phyloP scores from a whole-genome alignment of 768 basidiomycete species.

The Sporobolomyces roseus region DNA sequence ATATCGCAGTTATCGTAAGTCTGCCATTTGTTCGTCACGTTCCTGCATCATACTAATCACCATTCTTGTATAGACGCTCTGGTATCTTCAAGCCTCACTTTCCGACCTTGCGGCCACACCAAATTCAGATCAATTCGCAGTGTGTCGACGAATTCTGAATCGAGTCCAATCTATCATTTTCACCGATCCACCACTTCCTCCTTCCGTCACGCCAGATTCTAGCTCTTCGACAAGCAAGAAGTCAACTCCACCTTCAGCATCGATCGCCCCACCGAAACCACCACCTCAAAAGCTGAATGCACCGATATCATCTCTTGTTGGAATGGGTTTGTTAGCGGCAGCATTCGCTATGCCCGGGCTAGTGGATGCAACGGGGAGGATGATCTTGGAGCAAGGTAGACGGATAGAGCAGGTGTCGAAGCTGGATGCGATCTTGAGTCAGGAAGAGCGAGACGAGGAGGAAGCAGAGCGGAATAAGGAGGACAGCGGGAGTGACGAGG shows the following conservation, averaged over 20 bases:
- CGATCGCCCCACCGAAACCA: slow-evolving; percentile 49
- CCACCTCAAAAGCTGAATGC: slow-evolving; percentile 58
- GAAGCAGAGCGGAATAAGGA: slow-evolving; percentile 11
- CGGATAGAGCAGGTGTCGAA: slow-evolving; percentile 52
- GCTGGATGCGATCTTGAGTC: slow-evolving; percentile 43
- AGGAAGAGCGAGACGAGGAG: too few relatives aligned
- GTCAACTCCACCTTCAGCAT: too few relatives aligned
- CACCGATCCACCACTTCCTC: slow-evolving; percentile 69
- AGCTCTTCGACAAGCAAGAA: slow-evolving; percentile 47
- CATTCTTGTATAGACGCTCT: slow-evolving; percentile 65
- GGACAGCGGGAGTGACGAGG: slow-evolving; percentile 39
- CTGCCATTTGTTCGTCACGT: neutral
- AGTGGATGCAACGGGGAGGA: slow-evolving; percentile 68
- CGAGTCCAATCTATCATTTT: slow-evolving; percentile 96
- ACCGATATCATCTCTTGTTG: slow-evolving; percentile 70
- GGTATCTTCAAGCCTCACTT: slow-evolving; percentile 97
- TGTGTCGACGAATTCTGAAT: slow-evolving; percentile 86
- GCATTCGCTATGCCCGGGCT: slow-evolving; percentile 70
- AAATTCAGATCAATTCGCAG: slow-evolving; percentile 61
- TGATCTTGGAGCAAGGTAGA: slow-evolving; percentile 84
- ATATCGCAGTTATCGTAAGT: slow-evolving; percentile 89
- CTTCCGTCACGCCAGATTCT: slow-evolving; percentile 53
- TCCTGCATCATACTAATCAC: neutral
- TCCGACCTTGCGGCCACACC: slow-evolving; percentile 61
- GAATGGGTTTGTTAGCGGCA: slow-evolving; percentile 77